Percentiles rank a stretch among this genome's conserved stretches.
These are phyloP conservation scores for Leccinum griseonigrum DNA, from an alignment of 1,284 basidiomycete species.

Conservation along the genomic window DNA sequence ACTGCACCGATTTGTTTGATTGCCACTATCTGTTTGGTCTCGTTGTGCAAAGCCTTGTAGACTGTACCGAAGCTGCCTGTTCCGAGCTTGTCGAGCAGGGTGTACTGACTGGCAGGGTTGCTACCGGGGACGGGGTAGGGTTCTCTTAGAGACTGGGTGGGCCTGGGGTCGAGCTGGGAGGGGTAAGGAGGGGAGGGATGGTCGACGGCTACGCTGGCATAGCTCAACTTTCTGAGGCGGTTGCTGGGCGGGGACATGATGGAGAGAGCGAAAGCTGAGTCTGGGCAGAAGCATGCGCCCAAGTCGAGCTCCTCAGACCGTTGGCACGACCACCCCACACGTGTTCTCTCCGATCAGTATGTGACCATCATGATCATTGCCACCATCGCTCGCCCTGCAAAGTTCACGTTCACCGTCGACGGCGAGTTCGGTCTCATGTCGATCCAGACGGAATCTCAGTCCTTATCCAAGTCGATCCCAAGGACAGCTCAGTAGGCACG, in stretches of 20 bases:
- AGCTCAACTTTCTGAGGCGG: conserved; percentile 43
- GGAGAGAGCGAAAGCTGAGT: conserved; percentile 21
- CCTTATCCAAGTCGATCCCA: conserved; percentile 16
- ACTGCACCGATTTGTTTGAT: conserved; percentile 94
- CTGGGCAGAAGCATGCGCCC: not conserved
- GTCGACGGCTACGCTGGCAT: conserved; percentile 37
- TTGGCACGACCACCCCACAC: conserved; percentile 21
- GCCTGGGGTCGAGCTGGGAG: conserved; percentile 48
- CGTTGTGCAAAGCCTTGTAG: conserved; percentile 95
- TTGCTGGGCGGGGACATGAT: conserved; percentile 45
- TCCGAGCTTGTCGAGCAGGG: conserved; percentile 91
- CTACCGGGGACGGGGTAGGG: conserved; percentile 68
- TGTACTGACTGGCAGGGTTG: conserved; percentile 88
- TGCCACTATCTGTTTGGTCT: conserved; percentile 91
- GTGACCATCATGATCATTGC: not conserved
- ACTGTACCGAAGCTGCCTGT: conserved; percentile 98
- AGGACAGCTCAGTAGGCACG: conserved; percentile 17
- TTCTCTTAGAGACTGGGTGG: conserved; percentile 42
- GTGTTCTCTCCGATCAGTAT: conserved; percentile 17
- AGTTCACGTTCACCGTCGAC: not conserved
- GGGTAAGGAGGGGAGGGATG: conserved; percentile 37
- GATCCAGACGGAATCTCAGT: not conserved
- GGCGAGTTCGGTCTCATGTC: not conserved
- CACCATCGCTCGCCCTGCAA: not conserved
- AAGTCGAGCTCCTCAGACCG: not conserved